Conservation (phyloP, 805 yeast genomes). For the Ogataea salicorniae region DNA sequence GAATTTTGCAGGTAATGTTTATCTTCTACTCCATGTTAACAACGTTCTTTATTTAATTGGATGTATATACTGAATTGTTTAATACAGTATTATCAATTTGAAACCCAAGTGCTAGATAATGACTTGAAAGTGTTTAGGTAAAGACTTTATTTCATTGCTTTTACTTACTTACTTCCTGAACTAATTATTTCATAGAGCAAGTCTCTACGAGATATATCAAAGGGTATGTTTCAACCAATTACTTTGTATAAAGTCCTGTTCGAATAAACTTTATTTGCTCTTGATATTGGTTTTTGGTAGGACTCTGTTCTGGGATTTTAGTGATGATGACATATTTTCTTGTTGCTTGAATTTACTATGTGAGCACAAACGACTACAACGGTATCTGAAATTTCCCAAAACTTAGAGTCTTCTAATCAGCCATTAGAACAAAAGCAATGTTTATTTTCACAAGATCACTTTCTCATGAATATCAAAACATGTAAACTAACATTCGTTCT, state of each 20-base stretch:
- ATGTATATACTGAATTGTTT: too few species aligned
- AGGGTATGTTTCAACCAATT: too few species aligned
- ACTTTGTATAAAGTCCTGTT: too few species aligned
- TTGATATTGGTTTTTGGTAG: background rate
- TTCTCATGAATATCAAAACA: background rate
- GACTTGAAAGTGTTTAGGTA: background rate
- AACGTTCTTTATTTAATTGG: too few species aligned
- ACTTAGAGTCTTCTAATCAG: background rate
- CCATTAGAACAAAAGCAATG: background rate
- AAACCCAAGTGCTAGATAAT: background rate
- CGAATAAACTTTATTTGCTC: background rate
- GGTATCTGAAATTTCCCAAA: conserved; percentile 29
- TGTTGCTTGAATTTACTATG: conserved; percentile 22
- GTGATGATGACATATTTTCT: conserved; percentile 6
- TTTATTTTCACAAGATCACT: background rate
- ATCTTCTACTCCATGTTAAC: too few species aligned
- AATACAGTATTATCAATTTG: too few species aligned
- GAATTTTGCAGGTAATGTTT: too few species aligned
- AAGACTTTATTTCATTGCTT: background rate
- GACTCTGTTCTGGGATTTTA: background rate
- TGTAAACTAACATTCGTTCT: conserved; percentile 5
- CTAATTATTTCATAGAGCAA: background rate
- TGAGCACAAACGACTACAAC: conserved; percentile 33
- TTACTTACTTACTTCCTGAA: background rate
- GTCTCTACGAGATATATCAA: too few species aligned